phyloP scores from a whole-genome alignment of 306 rosid genomes.

The Sicyos edulis region DNA sequence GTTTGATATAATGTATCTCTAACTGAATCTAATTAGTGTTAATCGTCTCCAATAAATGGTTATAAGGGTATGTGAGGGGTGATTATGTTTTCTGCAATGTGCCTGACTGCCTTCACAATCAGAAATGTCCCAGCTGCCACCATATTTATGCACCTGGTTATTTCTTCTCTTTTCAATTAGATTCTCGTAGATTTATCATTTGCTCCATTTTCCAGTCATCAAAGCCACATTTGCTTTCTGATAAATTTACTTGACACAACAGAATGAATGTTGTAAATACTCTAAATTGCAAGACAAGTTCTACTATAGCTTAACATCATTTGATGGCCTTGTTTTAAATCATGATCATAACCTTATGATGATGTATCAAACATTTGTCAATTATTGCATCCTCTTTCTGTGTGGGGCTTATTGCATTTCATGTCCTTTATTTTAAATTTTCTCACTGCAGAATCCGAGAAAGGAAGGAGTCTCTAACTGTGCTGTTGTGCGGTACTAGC shows the following conservation, averaged over 20 bases:
- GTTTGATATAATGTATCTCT: constrained; percentile 6
- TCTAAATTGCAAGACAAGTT: background rate
- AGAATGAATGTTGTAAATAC: background rate
- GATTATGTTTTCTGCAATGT: constrained; percentile 12
- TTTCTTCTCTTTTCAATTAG: background rate
- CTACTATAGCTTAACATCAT: background rate
- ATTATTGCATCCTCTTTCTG: constrained; percentile 5
- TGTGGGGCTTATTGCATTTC: background rate
- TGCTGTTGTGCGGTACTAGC: constrained; percentile 89
- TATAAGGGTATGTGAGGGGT: constrained; percentile 3
- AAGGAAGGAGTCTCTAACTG: constrained; percentile 84
- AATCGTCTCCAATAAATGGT: background rate
- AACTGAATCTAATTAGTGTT: background rate
- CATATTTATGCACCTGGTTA: background rate
- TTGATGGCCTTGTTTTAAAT: background rate
- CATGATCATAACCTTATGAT: background rate
- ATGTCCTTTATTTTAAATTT: constrained; percentile 18
- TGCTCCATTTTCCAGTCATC: background rate
- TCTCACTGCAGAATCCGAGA: constrained; percentile 65
- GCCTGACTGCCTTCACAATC: constrained; percentile 10
- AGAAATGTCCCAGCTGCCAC: background rate
- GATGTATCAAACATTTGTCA: background rate
- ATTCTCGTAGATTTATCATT: background rate
- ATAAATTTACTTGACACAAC: background rate
- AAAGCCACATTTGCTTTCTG: background rate